These are phyloP conservation scores for Solanum neorickii DNA, from an alignment of 257 asterid species.

Conservation along the genomic window DNA sequence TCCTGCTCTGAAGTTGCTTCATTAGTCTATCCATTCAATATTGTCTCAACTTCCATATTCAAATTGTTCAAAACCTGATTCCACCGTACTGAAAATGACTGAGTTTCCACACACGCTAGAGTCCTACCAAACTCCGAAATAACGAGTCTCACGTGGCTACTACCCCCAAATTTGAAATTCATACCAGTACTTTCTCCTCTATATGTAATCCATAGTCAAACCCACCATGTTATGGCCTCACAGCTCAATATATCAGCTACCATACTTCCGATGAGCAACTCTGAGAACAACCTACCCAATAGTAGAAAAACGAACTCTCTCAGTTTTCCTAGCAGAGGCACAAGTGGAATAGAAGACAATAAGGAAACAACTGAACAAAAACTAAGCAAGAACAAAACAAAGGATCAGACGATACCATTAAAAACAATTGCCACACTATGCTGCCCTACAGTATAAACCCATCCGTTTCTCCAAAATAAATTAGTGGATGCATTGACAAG, in stretches of 20 bases:
- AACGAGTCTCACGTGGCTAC: background rate
- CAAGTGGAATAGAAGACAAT: background rate
- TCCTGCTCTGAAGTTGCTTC: background rate
- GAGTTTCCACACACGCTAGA: background rate
- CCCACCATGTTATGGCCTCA: background rate
- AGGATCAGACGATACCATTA: slow-evolving; percentile 42
- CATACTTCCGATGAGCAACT: background rate
- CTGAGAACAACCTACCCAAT: slow-evolving; percentile 58
- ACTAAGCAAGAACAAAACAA: background rate
- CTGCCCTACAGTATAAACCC: slow-evolving; percentile 72
- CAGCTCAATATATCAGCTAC: background rate
- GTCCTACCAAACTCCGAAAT: background rate
- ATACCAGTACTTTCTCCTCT: background rate
- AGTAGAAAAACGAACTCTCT: slow-evolving; percentile 5
- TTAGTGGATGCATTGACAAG: slow-evolving; percentile 63
- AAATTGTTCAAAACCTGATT: background rate
- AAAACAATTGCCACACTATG: slow-evolving; percentile 56
- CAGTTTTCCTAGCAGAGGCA: slow-evolving; percentile 2
- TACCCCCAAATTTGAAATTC: background rate
- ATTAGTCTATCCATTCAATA: background rate
- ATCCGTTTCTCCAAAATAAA: slow-evolving; percentile 78
- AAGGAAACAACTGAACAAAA: background rate
- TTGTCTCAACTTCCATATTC: background rate
- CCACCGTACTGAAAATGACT: background rate
- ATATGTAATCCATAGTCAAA: background rate